These are phyloP conservation scores for Cynanchum wilfordii DNA, from an alignment of 257 asterid species.

Conservation along the genomic window DNA sequence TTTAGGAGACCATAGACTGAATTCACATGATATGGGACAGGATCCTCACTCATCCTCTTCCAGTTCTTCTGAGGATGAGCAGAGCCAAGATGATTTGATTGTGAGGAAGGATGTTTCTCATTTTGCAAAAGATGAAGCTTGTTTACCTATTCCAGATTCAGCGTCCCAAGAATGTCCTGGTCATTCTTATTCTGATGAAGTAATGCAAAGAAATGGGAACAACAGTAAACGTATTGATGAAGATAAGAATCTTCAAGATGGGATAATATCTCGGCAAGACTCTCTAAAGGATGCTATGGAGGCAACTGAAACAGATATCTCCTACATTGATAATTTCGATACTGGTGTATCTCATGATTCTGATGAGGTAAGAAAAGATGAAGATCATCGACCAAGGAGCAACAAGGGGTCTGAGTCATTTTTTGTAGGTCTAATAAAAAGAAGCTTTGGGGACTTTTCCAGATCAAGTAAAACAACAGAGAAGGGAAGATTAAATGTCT, in stretches of 20 bases:
- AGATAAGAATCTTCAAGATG: slow-evolving; percentile 35
- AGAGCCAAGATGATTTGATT: slow-evolving; percentile 34
- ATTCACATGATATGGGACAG: slow-evolving; percentile 39
- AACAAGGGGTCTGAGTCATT: slow-evolving; percentile 72
- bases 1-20: slow-evolving; percentile 36
- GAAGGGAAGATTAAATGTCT: slow-evolving; percentile 46
- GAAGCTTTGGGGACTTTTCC: slow-evolving; percentile 60
- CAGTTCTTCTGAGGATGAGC: slow-evolving; percentile 44
- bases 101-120: slow-evolving; percentile 34
- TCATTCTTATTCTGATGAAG: slow-evolving; percentile 32
- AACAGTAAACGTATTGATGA: slow-evolving; percentile 43
- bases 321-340: slow-evolving; percentile 43
- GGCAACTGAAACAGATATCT: slow-evolving; percentile 72
- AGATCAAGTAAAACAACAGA: slow-evolving; percentile 50
- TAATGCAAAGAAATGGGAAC: slow-evolving; percentile 35
- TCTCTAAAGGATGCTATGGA: slow-evolving; percentile 40
- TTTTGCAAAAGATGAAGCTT: slow-evolving; percentile 21
- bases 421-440: slow-evolving; percentile 57
- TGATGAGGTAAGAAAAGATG: slow-evolving; percentile 41
- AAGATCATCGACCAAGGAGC: slow-evolving; percentile 39
- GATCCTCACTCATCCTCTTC: slow-evolving; percentile 46
- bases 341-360: slow-evolving; percentile 62
- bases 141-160: slow-evolving; percentile 26
- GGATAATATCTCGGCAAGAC: slow-evolving; percentile 46
- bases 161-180: slow-evolving; percentile 29